These are phyloP conservation scores for Candida krabiensis DNA, from an alignment of 805 yeast genomes.

Conservation along the genomic window DNA sequence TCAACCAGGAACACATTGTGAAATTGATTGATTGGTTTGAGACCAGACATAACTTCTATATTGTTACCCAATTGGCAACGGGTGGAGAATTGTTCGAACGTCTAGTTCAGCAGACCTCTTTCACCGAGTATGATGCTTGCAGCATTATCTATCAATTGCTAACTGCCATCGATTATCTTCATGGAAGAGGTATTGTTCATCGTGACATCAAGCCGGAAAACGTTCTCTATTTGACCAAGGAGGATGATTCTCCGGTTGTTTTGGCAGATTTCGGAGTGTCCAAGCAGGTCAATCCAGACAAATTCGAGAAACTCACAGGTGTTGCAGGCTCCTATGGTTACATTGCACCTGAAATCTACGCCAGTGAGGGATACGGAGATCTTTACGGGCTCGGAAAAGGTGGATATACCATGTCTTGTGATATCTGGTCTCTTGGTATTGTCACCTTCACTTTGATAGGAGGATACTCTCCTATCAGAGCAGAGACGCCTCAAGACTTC, in stretches of 20 bases:
- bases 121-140: constrained; percentile 88
- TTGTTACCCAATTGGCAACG: constrained; percentile 90
- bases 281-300: constrained; percentile 47
- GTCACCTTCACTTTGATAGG: constrained; percentile 86
- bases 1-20: constrained; percentile 86
- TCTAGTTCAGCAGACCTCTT: constrained; percentile 74
- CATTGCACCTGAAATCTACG: constrained; percentile 93
- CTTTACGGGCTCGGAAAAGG: constrained; percentile 35
- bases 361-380: constrained; percentile 47
- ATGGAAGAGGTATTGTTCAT: constrained; percentile 77
- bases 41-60: constrained; percentile 85
- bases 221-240: constrained; percentile 65
- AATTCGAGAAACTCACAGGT: constrained; percentile 29
- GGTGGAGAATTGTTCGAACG: constrained; percentile 96
- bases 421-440: constrained; percentile 94
- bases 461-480: constrained; percentile 89
- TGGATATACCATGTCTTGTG: constrained; percentile 96
- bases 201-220: constrained; percentile 96
- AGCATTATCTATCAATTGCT: constrained; percentile 70
- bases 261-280: constrained; percentile 97
- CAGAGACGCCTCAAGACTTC: constrained; percentile 81
- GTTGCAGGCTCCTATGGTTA: constrained; percentile 84
- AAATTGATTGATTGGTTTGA: constrained; percentile 92
- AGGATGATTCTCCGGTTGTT: constrained; percentile 70
- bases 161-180: constrained; percentile 78